A percentile compares a stretch with the other conserved stretches of the same genome.
phyloP scores from a whole-genome alignment of 2,329 filamentous ascomycete genomes.

The Talaromyces albobiverticillius region DNA sequence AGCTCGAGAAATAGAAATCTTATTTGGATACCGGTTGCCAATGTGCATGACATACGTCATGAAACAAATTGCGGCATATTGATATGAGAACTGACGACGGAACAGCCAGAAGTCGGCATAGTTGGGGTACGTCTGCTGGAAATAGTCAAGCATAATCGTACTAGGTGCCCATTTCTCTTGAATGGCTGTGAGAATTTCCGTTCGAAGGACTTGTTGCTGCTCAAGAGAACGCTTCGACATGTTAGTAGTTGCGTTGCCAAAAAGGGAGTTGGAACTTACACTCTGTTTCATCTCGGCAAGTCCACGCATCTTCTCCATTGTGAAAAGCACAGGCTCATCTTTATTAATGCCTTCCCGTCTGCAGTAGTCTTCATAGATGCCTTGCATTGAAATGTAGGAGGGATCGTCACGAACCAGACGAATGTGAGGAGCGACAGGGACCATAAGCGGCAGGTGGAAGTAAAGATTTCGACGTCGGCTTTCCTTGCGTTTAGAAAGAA shows the following conservation, averaged over 20 bases:
- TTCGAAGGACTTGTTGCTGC: constrained; percentile 67
- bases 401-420: constrained; percentile 93
- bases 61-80: constrained; percentile 90
- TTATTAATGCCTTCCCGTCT: constrained; percentile 81
- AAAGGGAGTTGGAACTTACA: constrained; percentile 30
- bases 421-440: constrained; percentile 91
- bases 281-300: constrained; percentile 66
- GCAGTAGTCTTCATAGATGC: constrained; percentile 95
- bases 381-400: constrained; percentile 90
- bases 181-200: constrained; percentile 93
- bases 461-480: constrained; percentile 88
- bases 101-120: constrained; percentile 98
- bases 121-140: constrained; percentile 80
- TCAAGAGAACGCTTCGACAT: constrained; percentile 52
- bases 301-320: constrained; percentile 86
- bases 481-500: constrained; percentile 88
- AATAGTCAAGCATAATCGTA: constrained; percentile 80
- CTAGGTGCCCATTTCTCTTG: constrained; percentile 90
- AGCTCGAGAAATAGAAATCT: constrained; percentile 83
- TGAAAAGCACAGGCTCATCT: constrained; percentile 92
- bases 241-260: constrained; percentile 24
- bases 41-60: constrained; percentile 99
- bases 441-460: constrained; percentile 93
- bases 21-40: constrained; percentile 91
- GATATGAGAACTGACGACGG: constrained; percentile 93